phyloP scores from a whole-genome alignment of 805 yeast genomes.

The Saturnispora gosingensis region DNA sequence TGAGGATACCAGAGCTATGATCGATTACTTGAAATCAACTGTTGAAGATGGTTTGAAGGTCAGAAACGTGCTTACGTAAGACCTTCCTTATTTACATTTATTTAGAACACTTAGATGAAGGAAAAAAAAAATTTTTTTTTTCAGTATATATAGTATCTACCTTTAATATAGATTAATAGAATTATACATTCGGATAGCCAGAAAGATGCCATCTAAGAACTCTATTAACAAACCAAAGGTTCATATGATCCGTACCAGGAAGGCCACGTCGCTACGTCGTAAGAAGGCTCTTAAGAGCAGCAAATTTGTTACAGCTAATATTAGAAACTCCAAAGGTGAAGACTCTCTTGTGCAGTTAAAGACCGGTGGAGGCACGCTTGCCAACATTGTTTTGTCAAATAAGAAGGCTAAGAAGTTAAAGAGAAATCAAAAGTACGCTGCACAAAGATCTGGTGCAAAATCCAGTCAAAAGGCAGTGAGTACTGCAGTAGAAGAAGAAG shows the following conservation, averaged over 20 bases:
- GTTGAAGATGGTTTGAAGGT: slow-evolving; percentile 42
- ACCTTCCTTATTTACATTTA: neutral
- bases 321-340: slow-evolving; percentile 12
- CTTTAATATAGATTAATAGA: neutral
- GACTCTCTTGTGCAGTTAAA: slow-evolving; percentile 36
- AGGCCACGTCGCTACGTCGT: slow-evolving; percentile 41
- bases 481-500: slow-evolving; percentile 37
- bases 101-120: neutral
- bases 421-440: slow-evolving; percentile 67
- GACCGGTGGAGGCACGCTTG: slow-evolving; percentile 28
- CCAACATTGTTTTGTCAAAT: slow-evolving; percentile 59
- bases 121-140: neutral
- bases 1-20: slow-evolving; percentile 66
- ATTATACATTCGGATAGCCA: neutral
- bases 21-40: slow-evolving; percentile 52
- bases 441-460: slow-evolving; percentile 40
- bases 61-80: neutral
- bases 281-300: slow-evolving; percentile 14
- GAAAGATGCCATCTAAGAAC: slow-evolving; percentile 69
- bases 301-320: slow-evolving; percentile 6
- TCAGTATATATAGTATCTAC: neutral
- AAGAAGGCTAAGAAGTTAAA: slow-evolving; percentile 72
- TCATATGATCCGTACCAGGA: slow-evolving; percentile 43
- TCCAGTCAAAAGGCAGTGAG: slow-evolving; percentile 27
- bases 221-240: slow-evolving; percentile 73